phyloP scores from a whole-genome alignment of 2,329 filamentous ascomycete genomes.

The Venturiaceae sp. region DNA sequence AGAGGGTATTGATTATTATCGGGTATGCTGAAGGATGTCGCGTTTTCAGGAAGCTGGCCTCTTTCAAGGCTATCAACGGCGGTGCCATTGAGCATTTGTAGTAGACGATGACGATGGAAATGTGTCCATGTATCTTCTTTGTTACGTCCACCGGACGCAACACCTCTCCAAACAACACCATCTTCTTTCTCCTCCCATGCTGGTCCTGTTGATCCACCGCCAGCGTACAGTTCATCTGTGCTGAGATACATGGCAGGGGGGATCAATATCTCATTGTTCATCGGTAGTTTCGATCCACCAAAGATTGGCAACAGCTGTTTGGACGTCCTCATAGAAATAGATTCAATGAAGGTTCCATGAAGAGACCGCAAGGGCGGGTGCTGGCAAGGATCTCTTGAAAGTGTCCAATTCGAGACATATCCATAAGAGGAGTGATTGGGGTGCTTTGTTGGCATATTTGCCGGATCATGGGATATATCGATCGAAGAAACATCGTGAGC shows the following conservation, averaged over 20 bases:
- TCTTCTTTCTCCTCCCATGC: constrained; percentile 32
- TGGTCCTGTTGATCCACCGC: constrained; percentile 23
- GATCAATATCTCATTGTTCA: constrained; percentile 43
- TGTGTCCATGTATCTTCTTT: constrained; percentile 52
- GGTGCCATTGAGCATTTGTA: constrained; percentile 62
- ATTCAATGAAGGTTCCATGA: constrained; percentile 40
- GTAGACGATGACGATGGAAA: constrained; percentile 67
- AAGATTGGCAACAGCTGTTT: constrained; percentile 39
- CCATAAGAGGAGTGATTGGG: constrained; percentile 27
- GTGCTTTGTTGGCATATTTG: constrained; percentile 19
- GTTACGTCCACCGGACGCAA: constrained; percentile 37
- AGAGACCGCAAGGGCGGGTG: constrained; percentile 34
- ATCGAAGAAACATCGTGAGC: constrained; percentile 22
- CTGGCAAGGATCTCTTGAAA: constrained; percentile 32
- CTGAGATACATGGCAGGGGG: constrained; percentile 41
- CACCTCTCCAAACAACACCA: constrained; percentile 36
- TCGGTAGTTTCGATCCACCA: constrained; percentile 37
- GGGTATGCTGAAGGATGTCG: constrained; percentile 31
- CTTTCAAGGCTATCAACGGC: constrained; percentile 41
- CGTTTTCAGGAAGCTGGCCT: constrained; percentile 12
- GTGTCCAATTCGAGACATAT: constrained; percentile 38
- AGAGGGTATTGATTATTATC: constrained; percentile 27
- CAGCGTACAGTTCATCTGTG: constrained; percentile 31
- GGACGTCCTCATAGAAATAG: constrained; percentile 32
- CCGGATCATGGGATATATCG: constrained; percentile 27